Percentiles rank a stretch among this genome's conserved stretches.
Evolutionary conservation across 352 stramenopile genomes (phyloP).

Genomic region (Pythium dissotocum): DNA sequence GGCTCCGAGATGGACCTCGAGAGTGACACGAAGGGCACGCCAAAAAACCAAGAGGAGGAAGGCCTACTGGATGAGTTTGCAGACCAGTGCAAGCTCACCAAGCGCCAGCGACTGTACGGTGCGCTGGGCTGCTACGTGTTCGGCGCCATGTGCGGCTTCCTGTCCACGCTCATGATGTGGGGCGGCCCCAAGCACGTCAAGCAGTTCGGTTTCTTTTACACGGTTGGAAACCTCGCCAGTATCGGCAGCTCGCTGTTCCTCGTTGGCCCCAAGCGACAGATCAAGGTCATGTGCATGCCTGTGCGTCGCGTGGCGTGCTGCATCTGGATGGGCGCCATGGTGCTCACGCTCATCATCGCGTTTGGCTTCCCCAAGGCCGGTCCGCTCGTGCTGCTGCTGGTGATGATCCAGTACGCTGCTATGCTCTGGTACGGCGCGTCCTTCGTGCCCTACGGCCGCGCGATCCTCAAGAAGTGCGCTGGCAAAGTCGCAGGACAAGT

Average conservation of each 20-base stretch:
- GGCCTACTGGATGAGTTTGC: conserved; percentile 68
- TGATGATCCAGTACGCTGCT: conserved; percentile 76
- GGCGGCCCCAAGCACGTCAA: conserved; percentile 77
- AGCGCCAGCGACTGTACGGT: conserved; percentile 77
- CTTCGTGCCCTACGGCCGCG: conserved; percentile 78
- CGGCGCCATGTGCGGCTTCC: conserved; percentile 69
- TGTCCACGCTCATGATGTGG: conserved; percentile 83
- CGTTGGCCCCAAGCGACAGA: conserved; percentile 61
- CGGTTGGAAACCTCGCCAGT: conserved; percentile 74
- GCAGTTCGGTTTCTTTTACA: conserved; percentile 89
- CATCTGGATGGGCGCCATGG: conserved; percentile 79
- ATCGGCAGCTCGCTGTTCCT: conserved; percentile 83
- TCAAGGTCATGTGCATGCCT: conserved; percentile 86
- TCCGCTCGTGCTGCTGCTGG: conserved; percentile 65
- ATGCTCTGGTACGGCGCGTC: conserved; percentile 87
- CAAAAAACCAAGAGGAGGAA: conserved; percentile 69
- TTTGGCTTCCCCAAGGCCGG: conserved; percentile 71
- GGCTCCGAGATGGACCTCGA: conserved; percentile 48
- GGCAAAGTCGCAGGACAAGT: conserved; percentile 54
- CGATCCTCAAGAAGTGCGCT: conserved; percentile 76
- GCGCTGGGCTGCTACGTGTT: conserved; percentile 72
- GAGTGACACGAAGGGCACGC: conserved; percentile 31
- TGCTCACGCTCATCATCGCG: conserved; percentile 70
- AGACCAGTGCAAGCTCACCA: conserved; percentile 75
- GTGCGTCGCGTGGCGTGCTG: conserved; percentile 77